Percentiles rank a stretch among this genome's conserved stretches.
phyloP scores from a whole-genome alignment of 2,329 filamentous ascomycete species.

The Emericellopsis cladophorae region DNA sequence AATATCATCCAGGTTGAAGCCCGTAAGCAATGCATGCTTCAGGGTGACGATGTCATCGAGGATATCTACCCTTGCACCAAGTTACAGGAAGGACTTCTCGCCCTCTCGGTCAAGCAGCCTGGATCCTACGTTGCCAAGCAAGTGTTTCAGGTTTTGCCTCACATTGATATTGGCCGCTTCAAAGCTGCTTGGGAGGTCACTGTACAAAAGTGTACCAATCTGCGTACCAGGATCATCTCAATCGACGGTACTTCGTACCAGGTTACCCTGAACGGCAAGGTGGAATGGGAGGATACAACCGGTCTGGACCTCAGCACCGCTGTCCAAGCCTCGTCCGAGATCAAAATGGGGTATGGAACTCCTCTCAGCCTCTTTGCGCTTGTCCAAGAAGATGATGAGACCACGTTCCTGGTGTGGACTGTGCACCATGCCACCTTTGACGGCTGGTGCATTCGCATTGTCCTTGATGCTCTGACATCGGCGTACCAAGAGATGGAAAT shows the following conservation, averaged over 20 bases:
- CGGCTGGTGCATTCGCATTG: neutral
- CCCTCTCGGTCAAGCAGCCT: conserved; percentile 16
- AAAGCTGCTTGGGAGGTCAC: conserved; percentile 13
- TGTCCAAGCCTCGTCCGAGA: neutral
- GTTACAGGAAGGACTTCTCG: conserved; percentile 26
- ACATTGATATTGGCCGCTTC: conserved; percentile 10
- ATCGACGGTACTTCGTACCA: neutral
- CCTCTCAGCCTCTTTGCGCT: conserved; percentile 3
- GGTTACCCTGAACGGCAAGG: neutral
- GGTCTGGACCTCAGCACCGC: neutral
- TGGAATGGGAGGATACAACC: neutral
- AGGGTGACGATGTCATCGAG: conserved; percentile 1
- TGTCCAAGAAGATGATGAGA: neutral
- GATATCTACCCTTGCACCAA: conserved; percentile 26
- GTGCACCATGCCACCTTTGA: conserved; percentile 6
- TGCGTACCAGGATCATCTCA: conserved; percentile 5
- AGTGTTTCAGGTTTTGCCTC: conserved; percentile 8
- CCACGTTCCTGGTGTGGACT: conserved; percentile 10
- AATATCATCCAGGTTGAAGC: neutral
- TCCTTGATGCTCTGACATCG: neutral
- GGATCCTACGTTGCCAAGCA: conserved; percentile 23
- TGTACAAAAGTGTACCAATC: conserved; percentile 2
- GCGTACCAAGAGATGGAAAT: conserved; percentile 3
- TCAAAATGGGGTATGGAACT: conserved; percentile 4
- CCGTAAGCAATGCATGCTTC: neutral